phyloP scores from a whole-genome alignment of 2,329 filamentous ascomycete species.

The Ilyonectria destructans region DNA sequence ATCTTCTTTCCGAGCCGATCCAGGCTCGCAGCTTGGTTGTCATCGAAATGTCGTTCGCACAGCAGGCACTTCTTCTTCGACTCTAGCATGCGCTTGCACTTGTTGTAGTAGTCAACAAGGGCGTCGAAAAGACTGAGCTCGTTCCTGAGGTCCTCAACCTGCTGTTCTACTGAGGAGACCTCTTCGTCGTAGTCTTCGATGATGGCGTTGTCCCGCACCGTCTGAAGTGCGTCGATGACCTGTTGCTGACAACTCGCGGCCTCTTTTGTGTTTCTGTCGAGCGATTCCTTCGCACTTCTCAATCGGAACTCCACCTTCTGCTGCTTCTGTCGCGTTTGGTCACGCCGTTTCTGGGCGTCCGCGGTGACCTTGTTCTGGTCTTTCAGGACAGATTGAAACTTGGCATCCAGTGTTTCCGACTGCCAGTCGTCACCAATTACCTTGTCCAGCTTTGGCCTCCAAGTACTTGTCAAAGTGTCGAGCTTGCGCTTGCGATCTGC shows the following conservation, averaged over 20 bases:
- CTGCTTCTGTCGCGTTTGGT: constrained; percentile 80
- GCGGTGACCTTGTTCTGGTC: constrained; percentile 71
- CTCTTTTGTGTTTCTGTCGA: constrained; percentile 76
- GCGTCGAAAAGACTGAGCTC: constrained; percentile 80
- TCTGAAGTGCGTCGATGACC: constrained; percentile 66
- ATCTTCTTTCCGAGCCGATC: constrained; percentile 79
- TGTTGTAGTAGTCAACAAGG: constrained; percentile 80
- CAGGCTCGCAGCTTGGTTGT: constrained; percentile 69
- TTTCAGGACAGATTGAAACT: constrained; percentile 77
- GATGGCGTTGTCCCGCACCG: constrained; percentile 61
- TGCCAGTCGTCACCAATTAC: constrained; percentile 79
- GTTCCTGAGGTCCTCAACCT: constrained; percentile 74
- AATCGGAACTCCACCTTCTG: constrained; percentile 84
- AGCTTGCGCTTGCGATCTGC: constrained; percentile 82
- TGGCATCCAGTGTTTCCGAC: constrained; percentile 77
- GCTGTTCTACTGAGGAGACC: constrained; percentile 66
- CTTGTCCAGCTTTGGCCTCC: constrained; percentile 78
- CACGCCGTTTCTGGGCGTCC: constrained; percentile 79
- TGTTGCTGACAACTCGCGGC: constrained; percentile 73
- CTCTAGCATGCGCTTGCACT: constrained; percentile 77
- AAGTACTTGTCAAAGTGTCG: constrained; percentile 83
- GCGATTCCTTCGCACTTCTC: constrained; percentile 75
- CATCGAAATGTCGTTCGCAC: constrained; percentile 80
- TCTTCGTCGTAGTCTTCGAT: constrained; percentile 71
- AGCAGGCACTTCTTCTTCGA: constrained; percentile 82